Evolutionary conservation across 768 basidiomycete genomes (phyloP).

Genomic region (Butyriboletus loyo): DNA sequence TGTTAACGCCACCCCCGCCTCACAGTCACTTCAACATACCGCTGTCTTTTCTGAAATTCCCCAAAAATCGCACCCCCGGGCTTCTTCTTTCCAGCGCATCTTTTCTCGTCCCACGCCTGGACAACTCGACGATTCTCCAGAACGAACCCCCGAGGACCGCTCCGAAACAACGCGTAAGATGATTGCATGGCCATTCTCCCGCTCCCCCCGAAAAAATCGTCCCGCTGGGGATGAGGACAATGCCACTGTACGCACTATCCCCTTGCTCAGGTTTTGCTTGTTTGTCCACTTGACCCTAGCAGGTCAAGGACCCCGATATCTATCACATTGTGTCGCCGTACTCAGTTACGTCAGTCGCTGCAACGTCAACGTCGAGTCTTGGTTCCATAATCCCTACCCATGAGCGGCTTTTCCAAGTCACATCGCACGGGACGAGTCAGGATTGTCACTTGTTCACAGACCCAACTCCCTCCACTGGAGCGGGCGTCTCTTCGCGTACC

Average conservation of each 20-base stretch:
- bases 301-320: slow-evolving; percentile 7
- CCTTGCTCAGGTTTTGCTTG: not conserved
- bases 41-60: slow-evolving; percentile 19
- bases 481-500: not conserved
- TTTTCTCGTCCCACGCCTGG: slow-evolving; percentile 25
- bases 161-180: slow-evolving; percentile 24
- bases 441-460: not conserved
- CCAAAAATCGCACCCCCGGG: slow-evolving; percentile 15
- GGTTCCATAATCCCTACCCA: slow-evolving; percentile 28
- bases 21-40: slow-evolving; percentile 20
- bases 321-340: slow-evolving; percentile 8
- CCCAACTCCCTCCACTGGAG: slow-evolving; percentile 6
- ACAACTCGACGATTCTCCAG: slow-evolving; percentile 2
- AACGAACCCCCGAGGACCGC: slow-evolving; percentile 9
- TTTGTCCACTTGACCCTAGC: slow-evolving; percentile 5
- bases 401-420: slow-evolving; percentile 22
- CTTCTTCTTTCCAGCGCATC: slow-evolving; percentile 29
- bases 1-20: not conserved
- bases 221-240: slow-evolving; percentile 2
- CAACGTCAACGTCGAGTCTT: slow-evolving; percentile 28
- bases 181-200: slow-evolving; percentile 31
- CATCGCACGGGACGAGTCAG: slow-evolving; percentile 6
- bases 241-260: slow-evolving; percentile 11
- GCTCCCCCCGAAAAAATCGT: slow-evolving; percentile 22
- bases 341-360: slow-evolving; percentile 15